Evolutionary conservation across 805 yeast genomes (phyloP), one percentile per base, ranked within the genome.

Genomic region (Suhomyces vadensis): DNA sequence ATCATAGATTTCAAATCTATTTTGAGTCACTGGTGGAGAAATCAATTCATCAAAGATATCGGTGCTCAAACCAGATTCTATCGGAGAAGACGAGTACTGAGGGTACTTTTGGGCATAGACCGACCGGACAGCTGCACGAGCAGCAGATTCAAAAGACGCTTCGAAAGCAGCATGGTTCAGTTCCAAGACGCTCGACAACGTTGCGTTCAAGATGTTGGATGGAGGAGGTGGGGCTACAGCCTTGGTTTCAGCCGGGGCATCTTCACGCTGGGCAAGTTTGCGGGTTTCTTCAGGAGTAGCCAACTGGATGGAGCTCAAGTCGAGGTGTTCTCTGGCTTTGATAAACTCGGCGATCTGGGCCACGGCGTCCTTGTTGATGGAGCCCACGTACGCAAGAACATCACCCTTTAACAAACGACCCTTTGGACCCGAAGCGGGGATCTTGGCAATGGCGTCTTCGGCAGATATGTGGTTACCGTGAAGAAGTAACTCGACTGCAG

Each of bases 321-420:
- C 96, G 51, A 90, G 70, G 55, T 79, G 83, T 49, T 78, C 76
- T 50, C 76, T 76, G 25, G 74, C 64, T 40, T 77, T 70, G 50
- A 91, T 64, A 57, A 71, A 83, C 23, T 78, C 67, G 5, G 86
- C 72, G 46, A 91, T 73, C 16, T 67, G 61, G 14, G 65, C 55
- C 19, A 82, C 81, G 5, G 83, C 67, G 6, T 78, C 81, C 29
- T 69, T 55, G 8, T 87, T 65, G 42, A 91, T 85, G 48, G 77
- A 65, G 22, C 98, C 97, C 41, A 91, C 58, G 60, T 79, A 82
- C 0, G 95, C 94, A 52, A 91, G 74, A 1, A 91, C 92, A 63
- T 92, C 99, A 50, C 98, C 98, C 67, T 86, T 87, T 51, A 92
- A 74, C 31, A 92, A 62, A 57, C 96, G 78, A 7, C 98, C 98